A percentile compares a stretch with the other conserved stretches of the same genome.
Conservation (phyloP, 148 eudicot genomes). For the Spergularia marina region DNA sequence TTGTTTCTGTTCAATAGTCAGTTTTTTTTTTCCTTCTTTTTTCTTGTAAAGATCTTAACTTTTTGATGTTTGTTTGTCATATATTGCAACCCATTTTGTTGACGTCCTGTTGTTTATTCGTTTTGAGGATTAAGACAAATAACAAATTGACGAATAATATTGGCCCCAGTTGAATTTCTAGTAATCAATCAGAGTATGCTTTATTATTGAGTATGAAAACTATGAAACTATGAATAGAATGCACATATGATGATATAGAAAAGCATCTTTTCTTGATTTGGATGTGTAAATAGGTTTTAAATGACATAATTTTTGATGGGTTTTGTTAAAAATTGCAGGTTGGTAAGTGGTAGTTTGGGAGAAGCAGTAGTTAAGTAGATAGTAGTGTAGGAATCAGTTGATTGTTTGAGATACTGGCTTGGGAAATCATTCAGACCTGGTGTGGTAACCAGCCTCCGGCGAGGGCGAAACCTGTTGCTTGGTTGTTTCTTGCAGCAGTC, state of each 20-base stretch:
- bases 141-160: neutral
- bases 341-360: neutral
- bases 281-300: neutral
- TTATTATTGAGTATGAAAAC: neutral
- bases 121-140: conserved; percentile 3
- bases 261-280: neutral
- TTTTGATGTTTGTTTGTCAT: neutral
- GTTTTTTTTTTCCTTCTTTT: neutral
- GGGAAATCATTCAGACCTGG: conserved; percentile 34
- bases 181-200: neutral
- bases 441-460: conserved; percentile 31
- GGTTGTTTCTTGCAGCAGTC: conserved; percentile 38
- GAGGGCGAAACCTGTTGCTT: conserved; percentile 38
- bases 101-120: neutral
- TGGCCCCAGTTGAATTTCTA: neutral
- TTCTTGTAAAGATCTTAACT: neutral
- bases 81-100: neutral
- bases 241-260: neutral
- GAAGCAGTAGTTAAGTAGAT: neutral
- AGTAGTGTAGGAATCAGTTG: conserved; percentile 10
- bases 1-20: neutral
- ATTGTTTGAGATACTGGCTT: conserved; percentile 39
- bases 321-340: conserved; percentile 18
- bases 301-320: neutral
- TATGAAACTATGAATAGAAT: neutral